Evolutionary conservation across 148 eudicot genomes (phyloP).

Genomic region (Heliosperma pusillum): DNA sequence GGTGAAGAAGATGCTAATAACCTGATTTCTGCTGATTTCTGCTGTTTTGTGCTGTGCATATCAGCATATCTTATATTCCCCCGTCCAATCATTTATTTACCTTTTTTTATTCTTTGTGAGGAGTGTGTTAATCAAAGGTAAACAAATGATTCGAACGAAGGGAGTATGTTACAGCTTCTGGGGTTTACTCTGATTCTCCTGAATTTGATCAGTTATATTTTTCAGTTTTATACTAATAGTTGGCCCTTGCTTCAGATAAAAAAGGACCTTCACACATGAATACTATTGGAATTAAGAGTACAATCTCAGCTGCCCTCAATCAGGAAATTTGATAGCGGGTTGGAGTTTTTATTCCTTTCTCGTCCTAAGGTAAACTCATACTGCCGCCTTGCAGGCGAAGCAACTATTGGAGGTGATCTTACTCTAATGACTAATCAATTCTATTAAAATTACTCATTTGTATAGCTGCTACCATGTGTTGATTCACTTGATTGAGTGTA

Average conservation of each 20-base stretch:
- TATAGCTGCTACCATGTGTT: constrained; percentile 1
- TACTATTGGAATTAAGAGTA: constrained; percentile 2
- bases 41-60: not conserved
- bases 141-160: too few relatives aligned
- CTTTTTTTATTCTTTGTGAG: too few relatives aligned
- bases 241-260: not conserved
- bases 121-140: too few relatives aligned
- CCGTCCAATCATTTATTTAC: too few relatives aligned
- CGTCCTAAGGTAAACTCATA: too few relatives aligned
- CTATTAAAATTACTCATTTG: not conserved
- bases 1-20: constrained; percentile 1
- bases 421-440: not conserved
- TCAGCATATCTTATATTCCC: not conserved
- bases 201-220: not conserved
- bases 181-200: not conserved
- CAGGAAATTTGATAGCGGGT: not conserved
- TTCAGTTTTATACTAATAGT: not conserved
- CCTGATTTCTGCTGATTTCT: not conserved
- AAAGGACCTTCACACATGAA: not conserved
- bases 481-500: not conserved
- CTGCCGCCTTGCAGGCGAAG: not conserved
- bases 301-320: not conserved
- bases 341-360: too few relatives aligned
- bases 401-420: constrained; percentile 1
- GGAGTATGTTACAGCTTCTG: not conserved